Percentiles rank a stretch among this genome's conserved stretches.
Evolutionary conservation across 768 basidiomycete species (phyloP).

Genomic region (Kwoniella heveanensis): DNA sequence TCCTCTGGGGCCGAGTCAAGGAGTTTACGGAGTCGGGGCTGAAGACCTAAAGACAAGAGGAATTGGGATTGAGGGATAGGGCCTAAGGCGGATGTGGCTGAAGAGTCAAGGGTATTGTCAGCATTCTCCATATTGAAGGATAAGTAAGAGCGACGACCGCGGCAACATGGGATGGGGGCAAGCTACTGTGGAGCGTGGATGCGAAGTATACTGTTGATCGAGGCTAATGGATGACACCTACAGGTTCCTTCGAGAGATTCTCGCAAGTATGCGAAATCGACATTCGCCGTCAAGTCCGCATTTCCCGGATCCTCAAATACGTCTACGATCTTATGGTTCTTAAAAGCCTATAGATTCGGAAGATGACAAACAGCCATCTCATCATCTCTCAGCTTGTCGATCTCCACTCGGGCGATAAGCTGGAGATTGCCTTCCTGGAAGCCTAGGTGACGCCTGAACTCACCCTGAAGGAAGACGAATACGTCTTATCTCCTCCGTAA

Average conservation of each 20-base stretch:
- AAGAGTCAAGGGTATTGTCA: background rate
- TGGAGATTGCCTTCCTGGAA: no score
- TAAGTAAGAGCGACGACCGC: background rate
- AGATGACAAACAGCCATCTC: no score
- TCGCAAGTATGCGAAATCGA: conserved; percentile 85
- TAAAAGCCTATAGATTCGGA: conserved; percentile 70
- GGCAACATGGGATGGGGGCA: no score
- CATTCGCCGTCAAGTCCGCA: conserved; percentile 92
- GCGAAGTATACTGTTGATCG: no score
- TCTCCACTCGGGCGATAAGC: no score
- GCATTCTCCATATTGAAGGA: background rate
- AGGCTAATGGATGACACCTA: no score
- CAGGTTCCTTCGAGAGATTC: conserved; percentile 73
- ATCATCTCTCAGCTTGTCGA: no score
- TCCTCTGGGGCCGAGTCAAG: conserved; percentile 61
- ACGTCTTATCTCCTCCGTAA: conserved; percentile 76
- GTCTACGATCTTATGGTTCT: conserved; percentile 79
- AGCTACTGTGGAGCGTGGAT: no score
- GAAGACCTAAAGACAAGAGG: conserved; percentile 74
- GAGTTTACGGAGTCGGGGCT: conserved; percentile 67
- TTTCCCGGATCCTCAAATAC: conserved; percentile 81
- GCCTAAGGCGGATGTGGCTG: conserved; percentile 62
- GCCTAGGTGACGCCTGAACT: conserved; percentile 51
- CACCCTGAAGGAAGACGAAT: conserved; percentile 78
- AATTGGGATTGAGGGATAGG: conserved; percentile 76